Base-by-base conservation (phyloP, 1,139 yeast genomes). In the Groenewaldozyma auringiensis region DNA sequence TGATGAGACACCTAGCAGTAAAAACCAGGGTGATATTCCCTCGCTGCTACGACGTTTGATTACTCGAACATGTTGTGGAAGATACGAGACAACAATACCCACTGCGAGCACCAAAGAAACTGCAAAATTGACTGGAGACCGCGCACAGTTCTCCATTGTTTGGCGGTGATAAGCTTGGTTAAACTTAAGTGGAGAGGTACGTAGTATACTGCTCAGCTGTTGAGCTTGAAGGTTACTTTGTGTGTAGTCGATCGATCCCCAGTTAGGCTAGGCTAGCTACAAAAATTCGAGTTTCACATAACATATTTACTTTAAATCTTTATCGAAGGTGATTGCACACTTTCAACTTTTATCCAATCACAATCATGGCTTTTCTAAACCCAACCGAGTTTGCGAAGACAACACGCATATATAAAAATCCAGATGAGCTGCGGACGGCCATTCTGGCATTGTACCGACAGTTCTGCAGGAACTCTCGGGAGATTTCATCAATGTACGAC, bases 351-450 rank as follows among this genome's bases (percentile, higher is more conserved):
- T 17, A 18, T 11, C 43, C 41, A 22, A n/a, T 17, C 35, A 42
- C 33, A 21, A 31, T 22, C 41, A 35, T 38, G 31, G 33, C 33
- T 13, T 38, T 38, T 21, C 17, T 21, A 33, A 69, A 78, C 53
- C 81, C 89, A 43, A 85, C 95, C 16, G 88, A 85, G 56, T 83
- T 83, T 67, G 95, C 95, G 16, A 86, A 83, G 66, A 78, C 92
- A 41, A 82, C 94, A 20, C 80, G 78, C 62, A 76, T 81, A 60
- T 76, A 88, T 45, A 74, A 76, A 54, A 71, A 79, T 42, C 71
- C 73, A 46, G 71, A 76, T 1, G 92, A 83, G 49, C 73, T 85
- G 69, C 73, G 80, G 56, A 63, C 63, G 54, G 74, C 89, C 47
- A 84, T 83, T 34, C 71, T 85, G 53, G 76, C 78, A 51, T 74